phyloP scores from a whole-genome alignment of 306 rosid genomes.

The Rosa chinensis region DNA sequence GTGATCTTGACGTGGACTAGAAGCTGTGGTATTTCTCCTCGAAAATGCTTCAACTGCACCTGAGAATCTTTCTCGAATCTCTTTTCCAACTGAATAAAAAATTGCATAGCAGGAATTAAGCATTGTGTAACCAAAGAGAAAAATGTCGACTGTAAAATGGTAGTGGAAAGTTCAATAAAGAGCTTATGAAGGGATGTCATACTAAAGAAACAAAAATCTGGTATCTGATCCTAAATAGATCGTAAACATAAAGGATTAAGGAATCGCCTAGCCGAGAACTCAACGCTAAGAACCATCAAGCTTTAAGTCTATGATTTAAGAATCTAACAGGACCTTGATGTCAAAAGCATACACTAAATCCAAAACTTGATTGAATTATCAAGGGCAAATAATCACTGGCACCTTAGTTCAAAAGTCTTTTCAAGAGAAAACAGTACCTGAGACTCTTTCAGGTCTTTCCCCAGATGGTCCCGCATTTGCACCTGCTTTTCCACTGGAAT shows the following conservation, averaged over 20 bases:
- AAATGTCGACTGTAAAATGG: background rate
- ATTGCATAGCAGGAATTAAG: constrained; percentile 33
- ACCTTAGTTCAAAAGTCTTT: constrained; percentile 20
- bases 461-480: constrained; percentile 54
- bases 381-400: constrained; percentile 13
- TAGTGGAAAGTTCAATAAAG: background rate
- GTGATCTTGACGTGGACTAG: constrained; percentile 70
- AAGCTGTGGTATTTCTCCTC: constrained; percentile 54
- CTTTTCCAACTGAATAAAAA: constrained; percentile 72
- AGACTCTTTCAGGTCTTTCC: constrained; percentile 67
- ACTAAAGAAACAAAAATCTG: background rate
- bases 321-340: background rate
- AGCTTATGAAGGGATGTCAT: background rate
- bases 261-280: background rate
- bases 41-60: constrained; percentile 87
- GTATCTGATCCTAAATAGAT: background rate
- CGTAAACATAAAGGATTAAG: background rate
- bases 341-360: constrained; percentile 7
- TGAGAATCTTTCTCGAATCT: constrained; percentile 77
- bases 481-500: constrained; percentile 68
- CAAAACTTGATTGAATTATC: constrained; percentile 1
- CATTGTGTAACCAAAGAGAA: background rate
- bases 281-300: background rate
- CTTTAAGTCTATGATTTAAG: background rate
- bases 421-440: constrained; percentile 54